A percentile compares a stretch with the other conserved stretches of the same genome.
Conservation (phyloP, 371 early-diverging fungal genomes). For the Fennellomyces sp. region DNA sequence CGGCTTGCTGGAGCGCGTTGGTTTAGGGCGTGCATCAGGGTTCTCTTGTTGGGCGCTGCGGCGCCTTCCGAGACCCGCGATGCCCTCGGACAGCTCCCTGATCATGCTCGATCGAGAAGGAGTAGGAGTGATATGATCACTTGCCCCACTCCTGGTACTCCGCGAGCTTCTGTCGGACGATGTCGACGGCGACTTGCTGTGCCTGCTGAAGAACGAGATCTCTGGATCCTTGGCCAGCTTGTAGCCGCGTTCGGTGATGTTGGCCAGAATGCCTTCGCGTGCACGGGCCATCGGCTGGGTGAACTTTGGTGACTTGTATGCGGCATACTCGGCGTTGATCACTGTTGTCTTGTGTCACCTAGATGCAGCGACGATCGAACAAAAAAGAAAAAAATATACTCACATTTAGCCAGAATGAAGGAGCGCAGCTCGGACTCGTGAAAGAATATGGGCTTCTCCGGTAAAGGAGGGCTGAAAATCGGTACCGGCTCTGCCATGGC, state of each 20-base stretch:
- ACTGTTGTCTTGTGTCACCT: slow-evolving; percentile 25
- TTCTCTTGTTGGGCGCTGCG: neutral
- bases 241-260: slow-evolving; percentile 44
- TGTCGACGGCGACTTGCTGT: slow-evolving; percentile 39
- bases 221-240: slow-evolving; percentile 16
- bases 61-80: slow-evolving; percentile 6
- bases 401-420: slow-evolving; percentile 68
- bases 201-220: slow-evolving; percentile 16
- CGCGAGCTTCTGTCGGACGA: slow-evolving; percentile 31
- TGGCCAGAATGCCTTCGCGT: slow-evolving; percentile 57
- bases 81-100: slow-evolving; percentile 21
- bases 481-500: slow-evolving; percentile 67
- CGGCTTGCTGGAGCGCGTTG: neutral
- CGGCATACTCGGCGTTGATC: slow-evolving; percentile 83
- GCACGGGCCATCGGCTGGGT: slow-evolving; percentile 60
- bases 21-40: neutral
- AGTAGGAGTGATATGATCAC: slow-evolving; percentile 16
- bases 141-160: slow-evolving; percentile 10
- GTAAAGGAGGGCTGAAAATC: slow-evolving; percentile 68
- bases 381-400: slow-evolving; percentile 8
- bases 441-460: slow-evolving; percentile 62
- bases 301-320: slow-evolving; percentile 75
- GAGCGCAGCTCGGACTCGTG: slow-evolving; percentile 50
- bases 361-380: neutral
- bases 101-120: slow-evolving; percentile 38